These are phyloP conservation scores for Globisporangium camurandrum DNA, from an alignment of 352 stramenopile genomes.

Conservation along the genomic window DNA sequence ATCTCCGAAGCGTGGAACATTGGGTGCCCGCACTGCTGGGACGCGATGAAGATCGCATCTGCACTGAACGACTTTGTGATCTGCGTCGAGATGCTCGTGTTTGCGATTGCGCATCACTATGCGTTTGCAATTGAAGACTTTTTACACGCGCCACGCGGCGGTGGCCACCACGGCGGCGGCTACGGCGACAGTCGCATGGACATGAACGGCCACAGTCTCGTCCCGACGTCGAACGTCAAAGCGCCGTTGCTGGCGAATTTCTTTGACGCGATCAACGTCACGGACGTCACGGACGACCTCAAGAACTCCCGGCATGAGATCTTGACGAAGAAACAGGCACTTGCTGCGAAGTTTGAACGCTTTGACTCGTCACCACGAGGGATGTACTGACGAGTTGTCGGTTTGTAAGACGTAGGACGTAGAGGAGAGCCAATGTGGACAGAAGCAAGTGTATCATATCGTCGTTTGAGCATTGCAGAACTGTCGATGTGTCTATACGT, in stretches of 20 bases:
- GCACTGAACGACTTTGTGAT: constrained; percentile 93
- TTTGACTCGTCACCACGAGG: constrained; percentile 55
- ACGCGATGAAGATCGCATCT: constrained; percentile 80
- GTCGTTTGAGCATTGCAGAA: too few relatives aligned
- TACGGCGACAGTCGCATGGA: not conserved
- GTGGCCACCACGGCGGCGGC: not conserved
- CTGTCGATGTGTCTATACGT: too few relatives aligned
- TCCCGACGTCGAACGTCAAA: constrained; percentile 76
- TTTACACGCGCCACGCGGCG: constrained; percentile 36
- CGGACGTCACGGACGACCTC: constrained; percentile 79
- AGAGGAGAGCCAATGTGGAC: too few relatives aligned
- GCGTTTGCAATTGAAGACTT: constrained; percentile 91
- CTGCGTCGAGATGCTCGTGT: constrained; percentile 93
- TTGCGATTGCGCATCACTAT: constrained; percentile 89
- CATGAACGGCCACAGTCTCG: constrained; percentile 16
- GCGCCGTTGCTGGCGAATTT: constrained; percentile 81
- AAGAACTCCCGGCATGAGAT: constrained; percentile 84
- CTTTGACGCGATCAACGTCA: constrained; percentile 88
- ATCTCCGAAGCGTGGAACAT: constrained; percentile 85
- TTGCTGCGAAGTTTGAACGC: constrained; percentile 79
- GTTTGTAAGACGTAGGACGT: too few relatives aligned
- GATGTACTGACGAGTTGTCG: constrained; percentile 49
- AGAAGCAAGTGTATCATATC: too few relatives aligned
- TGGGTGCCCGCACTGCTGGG: constrained; percentile 77
- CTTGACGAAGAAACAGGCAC: constrained; percentile 83